Conservation (phyloP, 2,329 filamentous ascomycete species). For the Aspergillus novoparasiticus region DNA sequence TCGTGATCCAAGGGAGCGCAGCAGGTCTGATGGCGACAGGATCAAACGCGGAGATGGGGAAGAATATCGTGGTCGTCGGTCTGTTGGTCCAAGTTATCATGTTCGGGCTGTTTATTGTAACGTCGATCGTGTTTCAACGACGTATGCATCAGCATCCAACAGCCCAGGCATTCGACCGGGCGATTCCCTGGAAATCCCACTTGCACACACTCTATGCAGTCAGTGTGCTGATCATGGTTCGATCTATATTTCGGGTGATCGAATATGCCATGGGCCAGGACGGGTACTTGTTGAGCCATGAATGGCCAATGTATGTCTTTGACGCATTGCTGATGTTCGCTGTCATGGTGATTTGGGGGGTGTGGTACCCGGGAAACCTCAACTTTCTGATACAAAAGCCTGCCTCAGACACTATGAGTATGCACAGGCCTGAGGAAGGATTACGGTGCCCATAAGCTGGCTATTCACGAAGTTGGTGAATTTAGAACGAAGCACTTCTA, state of each 20-base stretch:
- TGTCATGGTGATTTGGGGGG: conserved; percentile 20
- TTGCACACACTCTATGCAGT: conserved; percentile 23
- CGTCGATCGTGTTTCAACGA: conserved; percentile 21
- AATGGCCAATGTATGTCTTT: conserved; percentile 50
- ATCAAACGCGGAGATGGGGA: not conserved
- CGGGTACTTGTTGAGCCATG: conserved; percentile 45
- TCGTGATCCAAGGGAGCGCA: conserved; percentile 45
- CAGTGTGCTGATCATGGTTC: conserved; percentile 41
- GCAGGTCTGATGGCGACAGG: conserved; percentile 23
- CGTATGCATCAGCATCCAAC: conserved; percentile 22
- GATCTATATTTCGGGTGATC: conserved; percentile 51
- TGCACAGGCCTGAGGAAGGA: not conserved
- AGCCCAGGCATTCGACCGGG: conserved; percentile 7
- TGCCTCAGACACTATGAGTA: not conserved
- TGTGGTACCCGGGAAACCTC: conserved; percentile 3
- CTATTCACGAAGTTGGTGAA: not conserved
- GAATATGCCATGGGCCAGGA: conserved; percentile 50
- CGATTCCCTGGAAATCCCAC: conserved; percentile 15
- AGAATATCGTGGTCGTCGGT: conserved; percentile 23
- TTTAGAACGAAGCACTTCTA: not conserved
- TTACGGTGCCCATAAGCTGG: not conserved
- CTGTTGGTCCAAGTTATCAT: conserved; percentile 28
- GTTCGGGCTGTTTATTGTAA: conserved; percentile 28
- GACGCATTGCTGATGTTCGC: conserved; percentile 43
- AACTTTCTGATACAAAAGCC: not conserved